phyloP scores from a whole-genome alignment of 1,284 basidiomycete genomes.

The Macrocystidia cucumis region DNA sequence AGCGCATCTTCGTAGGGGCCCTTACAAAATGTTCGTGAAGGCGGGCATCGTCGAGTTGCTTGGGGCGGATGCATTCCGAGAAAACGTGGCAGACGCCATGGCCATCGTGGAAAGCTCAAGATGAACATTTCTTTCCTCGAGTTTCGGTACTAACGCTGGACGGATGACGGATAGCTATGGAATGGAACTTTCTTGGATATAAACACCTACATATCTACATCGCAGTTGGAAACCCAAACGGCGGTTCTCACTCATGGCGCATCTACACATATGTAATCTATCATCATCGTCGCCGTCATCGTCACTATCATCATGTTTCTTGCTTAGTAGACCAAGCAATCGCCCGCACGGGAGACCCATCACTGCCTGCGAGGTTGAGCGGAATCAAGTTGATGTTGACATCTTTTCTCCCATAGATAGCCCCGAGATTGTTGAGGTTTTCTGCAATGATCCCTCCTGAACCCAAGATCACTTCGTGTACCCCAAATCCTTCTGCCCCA shows the following conservation, averaged over 20 bases:
- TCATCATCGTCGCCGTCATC: too few relatives aligned
- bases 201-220: too few relatives aligned
- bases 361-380: conserved; percentile 45
- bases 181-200: too few relatives aligned
- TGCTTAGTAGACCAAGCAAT: conserved; percentile 55
- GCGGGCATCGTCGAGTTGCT: conserved; percentile 62
- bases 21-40: conserved; percentile 53
- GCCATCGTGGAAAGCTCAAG: conserved; percentile 27
- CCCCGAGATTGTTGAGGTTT: conserved; percentile 48
- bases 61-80: conserved; percentile 64
- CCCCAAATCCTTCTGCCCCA: conserved; percentile 31
- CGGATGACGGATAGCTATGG: too few relatives aligned
- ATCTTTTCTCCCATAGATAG: conserved; percentile 26
- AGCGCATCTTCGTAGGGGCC: conserved; percentile 60
- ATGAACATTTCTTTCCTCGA: too few relatives aligned
- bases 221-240: too few relatives aligned
- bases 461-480: conserved; percentile 51
- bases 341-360: conserved; percentile 61
- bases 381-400: conserved; percentile 49
- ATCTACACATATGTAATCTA: conserved; percentile 1
- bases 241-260: background rate
- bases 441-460: conserved; percentile 57
- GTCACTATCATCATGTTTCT: too few relatives aligned
- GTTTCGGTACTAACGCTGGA: too few relatives aligned
- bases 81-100: conserved; percentile 66